Evolutionary conservation across 176 grass and related monocot species (phyloP).

Genomic region (Bothriochloa decipiens): DNA sequence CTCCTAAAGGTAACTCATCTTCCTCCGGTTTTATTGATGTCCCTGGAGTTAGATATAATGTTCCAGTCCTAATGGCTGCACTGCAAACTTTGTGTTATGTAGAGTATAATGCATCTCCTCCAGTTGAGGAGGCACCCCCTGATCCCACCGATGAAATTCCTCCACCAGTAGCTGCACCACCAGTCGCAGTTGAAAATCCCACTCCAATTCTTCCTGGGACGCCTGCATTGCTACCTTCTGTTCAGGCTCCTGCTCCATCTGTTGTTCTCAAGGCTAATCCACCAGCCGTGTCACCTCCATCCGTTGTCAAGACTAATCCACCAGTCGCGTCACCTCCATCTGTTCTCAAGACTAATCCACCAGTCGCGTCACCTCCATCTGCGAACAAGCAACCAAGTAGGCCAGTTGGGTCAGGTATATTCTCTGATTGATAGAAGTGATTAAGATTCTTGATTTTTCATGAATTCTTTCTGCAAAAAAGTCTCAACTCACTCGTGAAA

Average conservation of each 20-base stretch:
- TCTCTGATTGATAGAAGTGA: conserved; percentile 2
- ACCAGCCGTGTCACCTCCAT: conserved; percentile 44
- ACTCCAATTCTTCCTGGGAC: conserved; percentile 53
- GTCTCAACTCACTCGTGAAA: neutral
- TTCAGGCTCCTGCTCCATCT: conserved; percentile 56
- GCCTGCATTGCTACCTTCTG: conserved; percentile 58
- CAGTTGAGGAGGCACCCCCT: conserved; percentile 36
- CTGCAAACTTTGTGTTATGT: conserved; percentile 15
- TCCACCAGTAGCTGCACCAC: conserved; percentile 40
- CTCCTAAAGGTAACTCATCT: conserved; percentile 47
- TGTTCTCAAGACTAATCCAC: conserved; percentile 39
- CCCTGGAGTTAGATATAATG: neutral
- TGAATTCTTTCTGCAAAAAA: conserved; percentile 19
- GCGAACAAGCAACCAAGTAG: conserved; percentile 50
- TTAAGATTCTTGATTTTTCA: conserved; percentile 23
- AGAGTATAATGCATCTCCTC: conserved; percentile 40
- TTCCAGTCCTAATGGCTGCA: neutral
- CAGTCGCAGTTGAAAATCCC: conserved; percentile 24
- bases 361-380: conserved; percentile 41
- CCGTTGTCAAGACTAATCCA: conserved; percentile 45
- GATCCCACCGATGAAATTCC: conserved; percentile 18
- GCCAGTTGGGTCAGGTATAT: conserved; percentile 67
- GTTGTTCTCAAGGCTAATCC: conserved; percentile 44
- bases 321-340: conserved; percentile 46
- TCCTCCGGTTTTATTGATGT: neutral